These are phyloP conservation scores for Plasmodium sp. DNA, from an alignment of 169 alveolate genomes.

Conservation along the genomic window DNA sequence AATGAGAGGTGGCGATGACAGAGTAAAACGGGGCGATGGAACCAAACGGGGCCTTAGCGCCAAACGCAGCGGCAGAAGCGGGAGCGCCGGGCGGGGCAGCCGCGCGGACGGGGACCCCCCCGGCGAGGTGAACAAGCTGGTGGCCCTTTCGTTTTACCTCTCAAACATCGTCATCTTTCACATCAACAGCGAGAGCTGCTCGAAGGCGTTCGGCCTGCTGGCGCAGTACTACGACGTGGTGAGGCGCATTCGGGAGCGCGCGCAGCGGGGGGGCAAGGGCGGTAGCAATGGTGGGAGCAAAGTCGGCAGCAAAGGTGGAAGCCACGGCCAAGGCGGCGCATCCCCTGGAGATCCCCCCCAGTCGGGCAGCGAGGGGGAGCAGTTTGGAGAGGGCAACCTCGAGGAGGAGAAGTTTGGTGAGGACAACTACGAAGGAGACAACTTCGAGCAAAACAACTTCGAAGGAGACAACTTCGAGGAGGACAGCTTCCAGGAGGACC, in stretches of 20 bases:
- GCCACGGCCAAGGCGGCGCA: background rate
- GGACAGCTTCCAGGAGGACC: background rate
- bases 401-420: too few species aligned
- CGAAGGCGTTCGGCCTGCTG: constrained; percentile 3
- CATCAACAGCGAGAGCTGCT: constrained; percentile 9
- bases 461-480: background rate
- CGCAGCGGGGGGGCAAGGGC: background rate
- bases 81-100: background rate
- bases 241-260: constrained; percentile 1
- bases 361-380: too few species aligned
- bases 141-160: constrained; percentile 36
- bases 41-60: too few species aligned
- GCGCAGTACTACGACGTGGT: constrained; percentile 41
- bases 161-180: constrained; percentile 46
- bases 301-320: background rate
- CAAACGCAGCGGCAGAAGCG: background rate
- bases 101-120: background rate
- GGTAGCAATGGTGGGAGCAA: background rate
- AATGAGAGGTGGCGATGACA: background rate
- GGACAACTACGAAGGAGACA: too few species aligned
- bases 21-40: background rate
- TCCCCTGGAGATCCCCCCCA: too few species aligned
- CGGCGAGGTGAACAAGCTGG: background rate
- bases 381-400: too few species aligned
- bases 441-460: too few species aligned